These are phyloP conservation scores for Sutorius eximius DNA, from an alignment of 1,284 basidiomycete genomes.

Conservation along the genomic window DNA sequence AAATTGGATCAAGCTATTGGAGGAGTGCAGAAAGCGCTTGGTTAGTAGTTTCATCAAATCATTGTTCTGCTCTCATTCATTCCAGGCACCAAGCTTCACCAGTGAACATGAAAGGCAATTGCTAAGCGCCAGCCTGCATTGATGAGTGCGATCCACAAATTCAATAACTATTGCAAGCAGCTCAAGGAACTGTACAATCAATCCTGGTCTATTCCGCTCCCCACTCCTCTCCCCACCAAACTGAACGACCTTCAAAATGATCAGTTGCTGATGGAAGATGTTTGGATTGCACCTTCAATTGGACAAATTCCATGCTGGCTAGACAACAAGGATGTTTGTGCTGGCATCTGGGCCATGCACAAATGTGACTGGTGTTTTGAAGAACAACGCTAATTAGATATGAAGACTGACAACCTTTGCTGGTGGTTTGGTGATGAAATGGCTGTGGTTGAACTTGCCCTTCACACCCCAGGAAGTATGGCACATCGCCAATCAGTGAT, in stretches of 20 bases:
- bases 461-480: too few species aligned
- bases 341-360: constrained; percentile 35
- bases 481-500: too few species aligned
- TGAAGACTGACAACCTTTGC: too few species aligned
- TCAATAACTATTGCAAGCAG: constrained; percentile 35
- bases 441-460: too few species aligned
- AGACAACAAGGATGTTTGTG: constrained; percentile 15
- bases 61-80: too few species aligned
- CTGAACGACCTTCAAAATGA: constrained; percentile 32
- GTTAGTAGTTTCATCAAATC: background rate
- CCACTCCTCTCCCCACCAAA: constrained; percentile 8
- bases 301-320: constrained; percentile 16
- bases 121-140: constrained; percentile 37
- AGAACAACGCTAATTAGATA: constrained; percentile 20
- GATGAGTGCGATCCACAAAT: constrained; percentile 3
- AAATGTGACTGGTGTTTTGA: constrained; percentile 31
- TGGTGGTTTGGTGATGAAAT: too few species aligned
- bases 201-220: constrained; percentile 28
- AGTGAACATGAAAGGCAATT: constrained; percentile 29
- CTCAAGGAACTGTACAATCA: constrained; percentile 28
- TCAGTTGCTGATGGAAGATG: constrained; percentile 37
- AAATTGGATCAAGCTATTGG: too few species aligned
- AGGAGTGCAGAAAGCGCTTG: background rate
- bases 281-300: constrained; percentile 31
- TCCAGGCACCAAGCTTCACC: constrained; percentile 26